Evolutionary conservation across 495 filamentous ascomycete species (phyloP).

Genomic region (Aspergillus wentii): DNA sequence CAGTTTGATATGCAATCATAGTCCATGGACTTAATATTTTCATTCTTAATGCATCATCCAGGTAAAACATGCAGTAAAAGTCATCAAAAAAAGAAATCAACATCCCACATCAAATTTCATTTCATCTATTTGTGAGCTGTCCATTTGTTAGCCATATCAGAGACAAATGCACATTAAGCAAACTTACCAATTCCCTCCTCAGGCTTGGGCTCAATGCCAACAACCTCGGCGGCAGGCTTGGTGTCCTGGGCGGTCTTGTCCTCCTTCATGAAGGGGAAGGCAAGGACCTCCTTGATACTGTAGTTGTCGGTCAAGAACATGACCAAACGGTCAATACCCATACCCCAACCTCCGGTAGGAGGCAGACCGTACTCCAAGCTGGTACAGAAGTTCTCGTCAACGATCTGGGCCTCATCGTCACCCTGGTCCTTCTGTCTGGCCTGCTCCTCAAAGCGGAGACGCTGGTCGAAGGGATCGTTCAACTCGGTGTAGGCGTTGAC

Average conservation of each 20-base stretch:
- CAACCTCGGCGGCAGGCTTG: constrained; percentile 63
- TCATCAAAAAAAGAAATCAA: background rate
- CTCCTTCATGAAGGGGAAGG: constrained; percentile 87
- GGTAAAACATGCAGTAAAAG: background rate
- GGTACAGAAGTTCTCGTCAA: constrained; percentile 90
- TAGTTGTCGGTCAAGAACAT: constrained; percentile 99
- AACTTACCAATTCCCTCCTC: constrained; percentile 68
- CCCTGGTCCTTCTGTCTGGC: constrained; percentile 92
- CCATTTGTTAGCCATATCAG: background rate
- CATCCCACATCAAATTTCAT: constrained; percentile 3
- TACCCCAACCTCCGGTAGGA: constrained; percentile 93
- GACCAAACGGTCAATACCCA: constrained; percentile 93
- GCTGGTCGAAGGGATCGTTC: constrained; percentile 94
- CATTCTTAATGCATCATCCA: too few species aligned
- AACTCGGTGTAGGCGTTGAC: constrained; percentile 96
- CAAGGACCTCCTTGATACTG: constrained; percentile 90
- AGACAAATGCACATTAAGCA: background rate
- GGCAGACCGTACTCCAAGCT: constrained; percentile 84
- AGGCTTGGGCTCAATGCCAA: constrained; percentile 55
- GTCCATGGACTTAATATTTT: too few species aligned
- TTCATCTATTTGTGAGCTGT: constrained; percentile 7
- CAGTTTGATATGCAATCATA: too few species aligned
- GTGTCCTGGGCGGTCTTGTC: constrained; percentile 43
- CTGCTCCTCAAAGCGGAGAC: constrained; percentile 93
- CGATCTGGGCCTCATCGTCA: constrained; percentile 92